Conservation (phyloP, 176 grass and related monocot genomes). For the Carex myosuroides region DNA sequence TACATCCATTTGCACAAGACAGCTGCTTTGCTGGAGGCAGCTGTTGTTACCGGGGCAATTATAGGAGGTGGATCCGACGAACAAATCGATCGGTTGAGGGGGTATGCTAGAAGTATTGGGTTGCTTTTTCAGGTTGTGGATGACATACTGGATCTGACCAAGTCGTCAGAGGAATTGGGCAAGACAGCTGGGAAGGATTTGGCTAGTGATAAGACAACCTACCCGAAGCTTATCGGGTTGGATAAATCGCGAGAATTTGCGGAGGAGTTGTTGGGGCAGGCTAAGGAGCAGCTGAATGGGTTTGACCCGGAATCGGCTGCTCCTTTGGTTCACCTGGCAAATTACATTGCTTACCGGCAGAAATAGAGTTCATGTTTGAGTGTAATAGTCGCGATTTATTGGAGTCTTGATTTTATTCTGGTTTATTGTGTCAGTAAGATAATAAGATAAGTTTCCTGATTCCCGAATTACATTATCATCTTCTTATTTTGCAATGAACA, state of each 20-base stretch:
- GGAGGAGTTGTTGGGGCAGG: conserved; percentile 44
- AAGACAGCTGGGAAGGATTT: conserved; percentile 82
- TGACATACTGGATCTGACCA: conserved; percentile 80
- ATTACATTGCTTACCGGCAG: conserved; percentile 71
- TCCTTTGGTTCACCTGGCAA: conserved; percentile 64
- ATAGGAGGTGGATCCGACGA: conserved; percentile 53
- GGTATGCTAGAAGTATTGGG: conserved; percentile 59
- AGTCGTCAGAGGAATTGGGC: conserved; percentile 61
- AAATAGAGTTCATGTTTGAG: conserved; percentile 30
- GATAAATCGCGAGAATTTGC: conserved; percentile 62
- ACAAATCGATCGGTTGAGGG: conserved; percentile 47
- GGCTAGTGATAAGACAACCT: conserved; percentile 77
- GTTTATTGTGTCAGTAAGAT: background rate
- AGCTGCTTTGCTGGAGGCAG: conserved; percentile 65
- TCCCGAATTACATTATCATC: background rate
- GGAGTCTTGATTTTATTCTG: background rate
- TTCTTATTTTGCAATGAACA: background rate
- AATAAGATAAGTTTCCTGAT: background rate
- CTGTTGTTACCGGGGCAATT: conserved; percentile 65
- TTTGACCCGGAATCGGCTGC: conserved; percentile 58
- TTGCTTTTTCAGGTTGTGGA: conserved; percentile 84
- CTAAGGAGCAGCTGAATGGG: conserved; percentile 37
- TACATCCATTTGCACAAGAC: conserved; percentile 93
- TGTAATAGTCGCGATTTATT: background rate
- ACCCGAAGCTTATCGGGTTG: conserved; percentile 62